Conservation (phyloP, 306 rosid genomes). For the Medicago ruthenica region DNA sequence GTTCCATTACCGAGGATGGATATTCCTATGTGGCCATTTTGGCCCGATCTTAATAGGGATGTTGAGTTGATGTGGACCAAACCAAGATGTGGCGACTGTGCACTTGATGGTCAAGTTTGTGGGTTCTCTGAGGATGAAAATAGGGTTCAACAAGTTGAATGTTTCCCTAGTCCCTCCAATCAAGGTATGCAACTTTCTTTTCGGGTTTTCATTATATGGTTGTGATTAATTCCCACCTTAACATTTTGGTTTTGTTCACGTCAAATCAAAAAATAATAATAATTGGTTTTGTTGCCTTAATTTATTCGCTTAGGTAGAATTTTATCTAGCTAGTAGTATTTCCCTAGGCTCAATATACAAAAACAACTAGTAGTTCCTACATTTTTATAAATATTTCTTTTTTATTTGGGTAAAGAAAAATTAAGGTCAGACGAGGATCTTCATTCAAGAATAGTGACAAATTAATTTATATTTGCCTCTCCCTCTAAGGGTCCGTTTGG, state of each 20-base stretch:
- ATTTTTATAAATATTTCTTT: too few species aligned
- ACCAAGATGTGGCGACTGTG: conserved; percentile 52
- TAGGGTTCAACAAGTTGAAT: conserved; percentile 34
- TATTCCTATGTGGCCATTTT: conserved; percentile 19
- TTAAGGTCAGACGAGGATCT: too few species aligned
- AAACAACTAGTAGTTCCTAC: too few species aligned
- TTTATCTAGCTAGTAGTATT: too few species aligned
- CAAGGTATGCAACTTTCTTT: conserved; percentile 52
- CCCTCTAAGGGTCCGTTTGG: too few species aligned
- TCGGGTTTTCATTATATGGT: background rate
- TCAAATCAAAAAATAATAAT: too few species aligned
- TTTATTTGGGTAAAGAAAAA: too few species aligned
- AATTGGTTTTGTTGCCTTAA: too few species aligned
- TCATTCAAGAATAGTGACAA: too few species aligned
- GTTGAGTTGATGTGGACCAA: conserved; percentile 52
- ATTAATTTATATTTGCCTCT: too few species aligned
- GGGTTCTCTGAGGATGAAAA: conserved; percentile 32
- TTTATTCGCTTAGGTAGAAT: too few species aligned
- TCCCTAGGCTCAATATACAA: too few species aligned
- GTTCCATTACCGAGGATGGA: conserved; percentile 34
- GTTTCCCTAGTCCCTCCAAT: conserved; percentile 32
- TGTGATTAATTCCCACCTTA: background rate
- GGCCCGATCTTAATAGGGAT: conserved; percentile 20
- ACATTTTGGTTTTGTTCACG: background rate
- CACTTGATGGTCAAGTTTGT: conserved; percentile 43